phyloP scores from a whole-genome alignment of 2,329 filamentous ascomycete genomes.

The Metarhizium brunneum region DNA sequence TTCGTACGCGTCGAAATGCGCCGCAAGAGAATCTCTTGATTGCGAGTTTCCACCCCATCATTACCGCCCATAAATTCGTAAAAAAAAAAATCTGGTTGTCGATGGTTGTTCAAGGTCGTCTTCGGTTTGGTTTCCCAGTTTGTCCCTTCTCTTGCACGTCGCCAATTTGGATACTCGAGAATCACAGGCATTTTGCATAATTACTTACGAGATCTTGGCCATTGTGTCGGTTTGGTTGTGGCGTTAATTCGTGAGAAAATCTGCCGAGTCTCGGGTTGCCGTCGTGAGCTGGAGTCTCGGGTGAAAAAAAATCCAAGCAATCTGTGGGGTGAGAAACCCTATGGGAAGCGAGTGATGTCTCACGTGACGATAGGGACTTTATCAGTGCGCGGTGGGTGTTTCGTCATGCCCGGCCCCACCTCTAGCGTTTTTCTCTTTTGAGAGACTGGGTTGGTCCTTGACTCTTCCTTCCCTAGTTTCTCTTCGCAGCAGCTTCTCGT shows the following conservation, averaged over 20 bases:
- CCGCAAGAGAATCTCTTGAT: not conserved
- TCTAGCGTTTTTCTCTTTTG: too few relatives aligned
- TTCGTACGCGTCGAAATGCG: not conserved
- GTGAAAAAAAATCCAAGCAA: conserved; percentile 20
- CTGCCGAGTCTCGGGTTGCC: conserved; percentile 27
- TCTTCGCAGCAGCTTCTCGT: not conserved
- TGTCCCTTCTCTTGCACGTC: conserved; percentile 13
- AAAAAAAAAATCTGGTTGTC: not conserved
- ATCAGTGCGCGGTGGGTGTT: conserved; percentile 6
- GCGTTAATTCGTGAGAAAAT: conserved; percentile 29
- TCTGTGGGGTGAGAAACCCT: conserved; percentile 33
- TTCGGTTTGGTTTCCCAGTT: not conserved
- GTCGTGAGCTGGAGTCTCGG: conserved; percentile 24
- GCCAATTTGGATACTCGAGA: conserved; percentile 6
- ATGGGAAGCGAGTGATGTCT: conserved; percentile 19
- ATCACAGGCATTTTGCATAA: conserved; percentile 11
- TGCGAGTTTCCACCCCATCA: not conserved
- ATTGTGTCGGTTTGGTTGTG: conserved; percentile 44
- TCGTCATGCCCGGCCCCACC: not conserved
- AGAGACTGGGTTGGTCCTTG: too few relatives aligned
- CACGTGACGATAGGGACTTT: conserved; percentile 24
- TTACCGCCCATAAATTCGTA: not conserved
- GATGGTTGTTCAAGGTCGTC: not conserved
- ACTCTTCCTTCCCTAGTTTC: not conserved
- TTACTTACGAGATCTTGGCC: conserved; percentile 55